Evolutionary conservation across 2,329 filamentous ascomycete species (phyloP), one percentile per base, ranked within the genome.

Genomic region (Sclerotinia subarctica): DNA sequence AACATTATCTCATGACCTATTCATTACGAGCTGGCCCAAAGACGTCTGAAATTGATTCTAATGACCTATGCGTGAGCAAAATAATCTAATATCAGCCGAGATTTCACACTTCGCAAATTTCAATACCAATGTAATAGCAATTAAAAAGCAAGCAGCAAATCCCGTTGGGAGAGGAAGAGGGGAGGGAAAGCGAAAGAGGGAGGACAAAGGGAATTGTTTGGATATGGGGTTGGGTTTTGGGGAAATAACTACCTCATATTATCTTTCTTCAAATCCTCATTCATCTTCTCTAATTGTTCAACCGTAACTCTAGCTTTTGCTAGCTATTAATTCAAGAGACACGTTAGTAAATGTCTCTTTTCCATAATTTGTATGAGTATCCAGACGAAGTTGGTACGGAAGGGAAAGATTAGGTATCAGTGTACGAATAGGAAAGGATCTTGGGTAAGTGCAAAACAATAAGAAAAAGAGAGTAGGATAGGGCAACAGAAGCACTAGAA

Each of bases 221-320:
- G 35, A n/a, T n/a, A n/a, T 29, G 29, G 29, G 38, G 5, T 38
- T 38, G 38, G 38, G 38, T 1, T 29, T 26, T n/a, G 38, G 35
- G 6, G 51, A 56, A 26, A 59, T n/a, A 64, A 72, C 60, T 78
- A 79, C 76, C 77, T 81, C 73, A 84, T 77, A 75, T 86, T 86
- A 65, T 83, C 82, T 70, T 64, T 81, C 76, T 81, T 81, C 81
- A 86, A 84, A 73, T 86, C 84, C 69, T 83, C 81, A 76, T 86
- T 84, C 73, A 87, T 82, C 70, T 82, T 78, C 72, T 83, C 81
- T 66, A 87, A 60, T 70, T 78, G 77, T 49, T 73, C 64, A 51
- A 73, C 70, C 2, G 72, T 73, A 26, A 76, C 65, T 69, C 70
- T 76, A 72, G 76, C 77, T 75, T 75, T 76, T 64, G 74, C 75